These are phyloP conservation scores for Ilyonectria destructans DNA, from an alignment of 2,329 filamentous ascomycete genomes.

Conservation along the genomic window DNA sequence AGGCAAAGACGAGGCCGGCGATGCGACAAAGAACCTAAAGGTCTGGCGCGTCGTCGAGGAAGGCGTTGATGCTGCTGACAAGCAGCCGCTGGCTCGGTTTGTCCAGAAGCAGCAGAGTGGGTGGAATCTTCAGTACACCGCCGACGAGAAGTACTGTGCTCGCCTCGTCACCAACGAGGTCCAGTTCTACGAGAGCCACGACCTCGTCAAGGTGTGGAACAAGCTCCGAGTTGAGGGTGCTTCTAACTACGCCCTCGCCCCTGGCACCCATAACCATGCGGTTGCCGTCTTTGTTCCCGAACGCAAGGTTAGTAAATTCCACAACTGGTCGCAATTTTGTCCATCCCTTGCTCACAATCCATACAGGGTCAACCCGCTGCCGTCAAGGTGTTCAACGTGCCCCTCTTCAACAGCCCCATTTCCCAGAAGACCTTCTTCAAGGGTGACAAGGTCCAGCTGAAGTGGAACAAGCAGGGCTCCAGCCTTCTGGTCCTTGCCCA, in stretches of 20 bases:
- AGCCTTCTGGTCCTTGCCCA: constrained; percentile 95
- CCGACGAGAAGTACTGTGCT: constrained; percentile 93
- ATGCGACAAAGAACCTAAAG: constrained; percentile 96
- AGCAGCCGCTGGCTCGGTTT: constrained; percentile 87
- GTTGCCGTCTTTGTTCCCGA: constrained; percentile 97
- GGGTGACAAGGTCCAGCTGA: constrained; percentile 97
- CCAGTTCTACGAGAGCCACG: constrained; percentile 93
- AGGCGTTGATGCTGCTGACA: constrained; percentile 72
- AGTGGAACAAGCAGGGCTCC: constrained; percentile 96
- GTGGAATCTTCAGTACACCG: constrained; percentile 98
- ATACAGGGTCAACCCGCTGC: constrained; percentile 89
- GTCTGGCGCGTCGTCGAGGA: constrained; percentile 91
- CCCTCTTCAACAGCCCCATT: constrained; percentile 85
- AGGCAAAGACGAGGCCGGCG: constrained; percentile 91
- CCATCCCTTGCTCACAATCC: constrained; percentile 34
- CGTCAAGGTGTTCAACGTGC: constrained; percentile 95
- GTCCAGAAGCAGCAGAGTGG: constrained; percentile 96
- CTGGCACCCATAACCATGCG: constrained; percentile 86
- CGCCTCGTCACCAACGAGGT: constrained; percentile 97
- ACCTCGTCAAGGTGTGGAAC: constrained; percentile 92
- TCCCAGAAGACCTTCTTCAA: constrained; percentile 99
- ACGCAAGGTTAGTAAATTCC: constrained; percentile 79
- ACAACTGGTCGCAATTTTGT: background rate
- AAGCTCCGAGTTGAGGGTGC: constrained; percentile 95
- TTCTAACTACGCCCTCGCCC: constrained; percentile 89